phyloP scores from a whole-genome alignment of 176 grass and related monocot genomes.

The Bothriochloa decipiens region DNA sequence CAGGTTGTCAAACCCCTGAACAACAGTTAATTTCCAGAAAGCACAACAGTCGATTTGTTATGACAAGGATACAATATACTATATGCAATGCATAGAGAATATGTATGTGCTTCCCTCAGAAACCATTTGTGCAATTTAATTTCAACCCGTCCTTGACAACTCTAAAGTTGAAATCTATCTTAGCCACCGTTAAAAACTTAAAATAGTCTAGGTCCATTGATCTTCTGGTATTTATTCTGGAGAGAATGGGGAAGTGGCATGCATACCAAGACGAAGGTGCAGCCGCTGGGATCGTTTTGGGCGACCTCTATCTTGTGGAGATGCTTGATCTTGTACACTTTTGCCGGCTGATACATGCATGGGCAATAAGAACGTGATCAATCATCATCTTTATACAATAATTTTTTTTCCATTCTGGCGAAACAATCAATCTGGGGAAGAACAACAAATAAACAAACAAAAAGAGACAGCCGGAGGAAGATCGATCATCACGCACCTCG shows the following conservation, averaged over 20 bases:
- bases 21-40: neutral
- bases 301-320: constrained; percentile 89
- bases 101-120: neutral
- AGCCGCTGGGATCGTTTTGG: constrained; percentile 82
- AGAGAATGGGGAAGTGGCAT: neutral
- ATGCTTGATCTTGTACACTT: constrained; percentile 98
- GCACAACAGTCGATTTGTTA: neutral
- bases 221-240: neutral
- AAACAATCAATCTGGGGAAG: neutral
- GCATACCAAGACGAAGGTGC: constrained; percentile 84
- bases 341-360: constrained; percentile 60
- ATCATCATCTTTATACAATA: neutral
- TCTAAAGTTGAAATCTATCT: no score
- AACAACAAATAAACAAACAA: neutral
- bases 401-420: no score
- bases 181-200: neutral
- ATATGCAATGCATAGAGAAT: neutral
- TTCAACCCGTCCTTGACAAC: neutral
- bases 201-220: neutral
- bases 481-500: constrained; percentile 48
- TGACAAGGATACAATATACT: no score
- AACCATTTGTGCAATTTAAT: neutral
- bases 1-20: constrained; percentile 85
- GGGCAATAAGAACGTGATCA: neutral
- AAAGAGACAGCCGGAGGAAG: no score